Conservation (phyloP, 73 alveolate species). For the Stentor roeselii region DNA sequence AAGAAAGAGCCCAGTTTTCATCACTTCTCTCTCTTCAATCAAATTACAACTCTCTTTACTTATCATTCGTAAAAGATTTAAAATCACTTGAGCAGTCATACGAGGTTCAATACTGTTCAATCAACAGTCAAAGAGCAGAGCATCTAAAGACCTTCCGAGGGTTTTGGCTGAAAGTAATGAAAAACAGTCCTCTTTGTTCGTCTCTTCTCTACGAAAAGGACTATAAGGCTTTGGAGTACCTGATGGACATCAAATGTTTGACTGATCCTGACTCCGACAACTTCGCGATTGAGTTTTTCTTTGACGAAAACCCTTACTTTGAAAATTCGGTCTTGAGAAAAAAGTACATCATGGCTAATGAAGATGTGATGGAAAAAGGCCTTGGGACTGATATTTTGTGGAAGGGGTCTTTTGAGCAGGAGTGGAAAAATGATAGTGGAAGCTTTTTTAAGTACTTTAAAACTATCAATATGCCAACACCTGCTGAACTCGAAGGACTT, state of each 20-base stretch:
- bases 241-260: not conserved
- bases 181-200: not conserved
- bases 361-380: constrained; percentile 23
- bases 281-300: not conserved
- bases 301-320: not conserved
- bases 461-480: not conserved
- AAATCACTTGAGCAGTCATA: not conserved
- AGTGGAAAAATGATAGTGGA: not conserved
- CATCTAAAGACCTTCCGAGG: not conserved
- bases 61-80: not conserved
- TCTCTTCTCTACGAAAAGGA: not conserved
- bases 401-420: not conserved
- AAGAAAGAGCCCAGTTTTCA: not conserved
- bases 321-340: not conserved
- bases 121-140: not conserved
- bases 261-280: constrained; percentile 21
- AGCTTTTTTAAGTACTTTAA: constrained; percentile 13
- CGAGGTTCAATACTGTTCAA: not conserved
- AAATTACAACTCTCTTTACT: not conserved
- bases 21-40: not conserved
- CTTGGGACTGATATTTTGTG: constrained; percentile 21
- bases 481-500: constrained; percentile 11
- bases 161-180: constrained; percentile 4
- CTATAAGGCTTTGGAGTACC: not conserved
- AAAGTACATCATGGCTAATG: constrained; percentile 18